Evolutionary conservation across 306 rosid genomes (phyloP).

Genomic region (Herpetospermum pedunculosum): DNA sequence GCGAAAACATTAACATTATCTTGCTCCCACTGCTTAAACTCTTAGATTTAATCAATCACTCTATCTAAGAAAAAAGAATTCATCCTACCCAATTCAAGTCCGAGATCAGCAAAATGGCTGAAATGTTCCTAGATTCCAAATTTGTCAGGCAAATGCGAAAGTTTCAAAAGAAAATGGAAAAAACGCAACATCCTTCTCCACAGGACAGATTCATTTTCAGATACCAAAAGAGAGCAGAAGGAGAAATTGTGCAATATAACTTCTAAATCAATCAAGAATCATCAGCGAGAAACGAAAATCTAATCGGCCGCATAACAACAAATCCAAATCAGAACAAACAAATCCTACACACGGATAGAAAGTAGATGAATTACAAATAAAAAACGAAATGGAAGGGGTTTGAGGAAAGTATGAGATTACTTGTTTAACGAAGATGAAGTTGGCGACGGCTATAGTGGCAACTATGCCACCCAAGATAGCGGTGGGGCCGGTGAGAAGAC

Average conservation of each 20-base stretch:
- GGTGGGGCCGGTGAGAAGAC: conserved; percentile 63
- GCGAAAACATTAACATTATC: not conserved
- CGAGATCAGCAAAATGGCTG: not conserved
- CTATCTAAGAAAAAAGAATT: not conserved
- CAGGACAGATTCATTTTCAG: not conserved
- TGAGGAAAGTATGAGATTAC: conserved; percentile 15
- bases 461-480: conserved; percentile 52
- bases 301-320: not conserved
- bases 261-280: not conserved
- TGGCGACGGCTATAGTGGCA: conserved; percentile 33
- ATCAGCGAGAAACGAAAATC: not conserved
- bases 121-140: not conserved
- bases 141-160: not conserved
- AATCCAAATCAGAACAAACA: not conserved
- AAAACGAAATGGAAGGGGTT: not conserved
- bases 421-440: conserved; percentile 29
- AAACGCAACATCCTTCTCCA: not conserved
- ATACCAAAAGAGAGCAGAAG: not conserved
- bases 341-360: not conserved
- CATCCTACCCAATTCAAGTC: not conserved
- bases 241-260: not conserved
- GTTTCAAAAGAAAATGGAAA: not conserved
- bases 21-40: not conserved
- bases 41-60: not conserved
- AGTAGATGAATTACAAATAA: not conserved